Base-by-base conservation (phyloP, 371 early-diverging fungal genomes). In the Funneliformis caledonium region DNA sequence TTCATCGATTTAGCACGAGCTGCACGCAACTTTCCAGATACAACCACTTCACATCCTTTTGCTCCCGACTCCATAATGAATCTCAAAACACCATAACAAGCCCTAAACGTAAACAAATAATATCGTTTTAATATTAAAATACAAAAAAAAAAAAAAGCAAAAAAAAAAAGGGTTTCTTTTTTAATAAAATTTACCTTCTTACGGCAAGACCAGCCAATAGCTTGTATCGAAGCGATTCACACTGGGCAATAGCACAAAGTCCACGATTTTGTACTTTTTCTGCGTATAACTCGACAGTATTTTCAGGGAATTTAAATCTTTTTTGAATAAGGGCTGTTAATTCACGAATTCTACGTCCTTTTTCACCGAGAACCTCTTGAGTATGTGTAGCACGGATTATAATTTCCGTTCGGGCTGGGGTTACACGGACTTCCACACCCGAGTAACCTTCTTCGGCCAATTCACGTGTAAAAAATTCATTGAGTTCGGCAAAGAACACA, bases 1-100 rank as follows among this genome's bases (percentile, higher is more conserved):
- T 99, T 99, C 97, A 98, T 98, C 83, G 99, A 95, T 94, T 98
- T 99, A 88, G 99, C 99, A 96, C 99, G 98, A 80, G 99, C 99
- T 89, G 97, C 99, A 90, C 99, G 98, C 81, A 99, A 93, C 95
- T 99, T 99, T 85, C 99, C 99, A 83, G 98, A 97, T 82, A 99
- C 97, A 85, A 99, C 95, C 75, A 99, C 98, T 89, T 98, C 98
- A 88, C 96, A 97, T 88, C 99, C 99, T 94, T 99, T 99, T 89
- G 99, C 99, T 84, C 99, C 99, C 86, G 98, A 96, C 90, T 98
- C 98, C 97, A 98, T 99, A 83, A 97, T 96, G 92, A 96, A 97
- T 85, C 99, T 97, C 86, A 99, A 92, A 80, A 99, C 98, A 91
- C 96, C 95, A 92, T 99, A 97, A 89, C 97, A 96, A 75, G 99